These are phyloP conservation scores for Brasilioporus rufonigricans DNA, from an alignment of 768 basidiomycete genomes.

Conservation along the genomic window DNA sequence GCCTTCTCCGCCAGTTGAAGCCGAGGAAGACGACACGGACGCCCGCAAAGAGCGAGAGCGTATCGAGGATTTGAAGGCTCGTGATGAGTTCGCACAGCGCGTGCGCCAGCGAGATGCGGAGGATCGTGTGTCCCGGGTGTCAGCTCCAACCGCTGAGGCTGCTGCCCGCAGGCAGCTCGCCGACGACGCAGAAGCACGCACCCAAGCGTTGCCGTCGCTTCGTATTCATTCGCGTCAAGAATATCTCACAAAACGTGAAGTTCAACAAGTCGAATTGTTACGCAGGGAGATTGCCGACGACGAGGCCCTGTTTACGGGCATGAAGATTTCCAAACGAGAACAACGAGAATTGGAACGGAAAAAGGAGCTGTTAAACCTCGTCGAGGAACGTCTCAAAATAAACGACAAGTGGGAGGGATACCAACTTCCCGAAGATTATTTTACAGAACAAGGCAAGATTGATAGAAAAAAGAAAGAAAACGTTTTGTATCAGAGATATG, in stretches of 20 bases:
- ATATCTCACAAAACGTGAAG: constrained; percentile 94
- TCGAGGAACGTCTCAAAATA: constrained; percentile 91
- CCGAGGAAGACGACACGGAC: constrained; percentile 83
- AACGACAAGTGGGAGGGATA: constrained; percentile 97
- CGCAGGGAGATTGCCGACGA: constrained; percentile 94
- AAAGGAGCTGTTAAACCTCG: constrained; percentile 87
- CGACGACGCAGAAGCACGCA: constrained; percentile 66
- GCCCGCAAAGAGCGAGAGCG: constrained; percentile 69
- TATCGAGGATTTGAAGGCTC: constrained; percentile 73
- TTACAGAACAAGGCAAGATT: constrained; percentile 97
- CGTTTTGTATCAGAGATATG: constrained; percentile 90
- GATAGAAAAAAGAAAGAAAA: constrained; percentile 95
- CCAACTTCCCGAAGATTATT: constrained; percentile 94
- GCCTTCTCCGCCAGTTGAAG: no score
- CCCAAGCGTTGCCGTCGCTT: constrained; percentile 60
- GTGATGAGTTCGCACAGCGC: constrained; percentile 92
- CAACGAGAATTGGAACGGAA: constrained; percentile 80
- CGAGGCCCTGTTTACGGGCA: constrained; percentile 84
- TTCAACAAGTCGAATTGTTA: constrained; percentile 92
- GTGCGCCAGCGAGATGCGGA: constrained; percentile 85
- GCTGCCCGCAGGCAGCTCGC: constrained; percentile 77
- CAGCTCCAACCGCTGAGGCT: constrained; percentile 75
- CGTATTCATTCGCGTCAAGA: constrained; percentile 90
- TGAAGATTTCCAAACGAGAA: constrained; percentile 87
- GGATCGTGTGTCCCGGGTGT: constrained; percentile 79